These are phyloP conservation scores for Cunninghamia lanceolata DNA, from an alignment of 75 land plant genomes.

Conservation along the genomic window DNA sequence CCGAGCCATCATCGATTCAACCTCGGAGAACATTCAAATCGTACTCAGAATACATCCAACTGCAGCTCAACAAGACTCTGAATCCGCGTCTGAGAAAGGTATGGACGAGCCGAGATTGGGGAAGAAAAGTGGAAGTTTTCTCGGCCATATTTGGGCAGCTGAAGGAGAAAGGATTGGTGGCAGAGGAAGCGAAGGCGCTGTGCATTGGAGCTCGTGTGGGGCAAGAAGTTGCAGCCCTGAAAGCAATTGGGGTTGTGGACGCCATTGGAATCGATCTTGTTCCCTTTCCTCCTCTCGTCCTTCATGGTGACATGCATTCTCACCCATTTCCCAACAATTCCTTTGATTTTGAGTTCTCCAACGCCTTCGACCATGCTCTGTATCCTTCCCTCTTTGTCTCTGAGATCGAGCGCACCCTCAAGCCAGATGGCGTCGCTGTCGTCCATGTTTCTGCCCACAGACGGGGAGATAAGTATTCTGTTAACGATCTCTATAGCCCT, in stretches of 20 bases:
- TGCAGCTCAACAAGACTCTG: conserved; percentile 71
- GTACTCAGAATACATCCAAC: conserved; percentile 58
- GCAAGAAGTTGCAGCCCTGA: conserved; percentile 79
- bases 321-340: conserved; percentile 65
- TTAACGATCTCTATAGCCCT: conserved; percentile 58
- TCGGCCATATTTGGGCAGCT: conserved; percentile 45
- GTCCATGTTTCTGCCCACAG: conserved; percentile 57
- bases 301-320: conserved; percentile 72
- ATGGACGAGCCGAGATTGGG: conserved; percentile 85
- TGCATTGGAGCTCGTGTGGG: conserved; percentile 85
- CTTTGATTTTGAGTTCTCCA: conserved; percentile 93
- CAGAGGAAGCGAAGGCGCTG: conserved; percentile 40
- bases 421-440: conserved; percentile 64
- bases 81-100: conserved; percentile 60
- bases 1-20: conserved; percentile 3
- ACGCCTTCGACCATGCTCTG: conserved; percentile 85
- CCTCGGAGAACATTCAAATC: conserved; percentile 56
- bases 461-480: conserved; percentile 68
- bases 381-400: conserved; percentile 63
- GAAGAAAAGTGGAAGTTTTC: conserved; percentile 70
- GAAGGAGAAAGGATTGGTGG: conserved; percentile 19
- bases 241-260: conserved; percentile 58
- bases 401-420: conserved; percentile 82
- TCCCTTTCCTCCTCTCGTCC: conserved; percentile 67
- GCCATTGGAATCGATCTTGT: conserved; percentile 78